Conservation (phyloP, 1,284 basidiomycete species). For the Sporisorium reilianum region DNA sequence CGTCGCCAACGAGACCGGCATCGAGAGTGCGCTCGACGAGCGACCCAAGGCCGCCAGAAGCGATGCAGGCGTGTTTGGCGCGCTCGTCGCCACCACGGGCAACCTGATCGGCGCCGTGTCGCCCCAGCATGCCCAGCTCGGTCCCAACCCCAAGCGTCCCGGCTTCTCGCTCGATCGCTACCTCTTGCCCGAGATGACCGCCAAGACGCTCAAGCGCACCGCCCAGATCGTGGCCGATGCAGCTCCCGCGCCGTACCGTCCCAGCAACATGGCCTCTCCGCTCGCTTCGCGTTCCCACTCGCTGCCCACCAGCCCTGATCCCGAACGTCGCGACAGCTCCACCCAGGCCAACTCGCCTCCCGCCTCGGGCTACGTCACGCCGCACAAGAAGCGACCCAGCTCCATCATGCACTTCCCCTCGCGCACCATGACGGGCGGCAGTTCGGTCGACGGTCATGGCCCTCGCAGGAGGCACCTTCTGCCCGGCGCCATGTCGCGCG, state of each 20-base stretch:
- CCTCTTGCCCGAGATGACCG: slow-evolving; percentile 68
- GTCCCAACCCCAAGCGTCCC: slow-evolving; percentile 77
- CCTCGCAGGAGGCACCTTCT: slow-evolving; percentile 26
- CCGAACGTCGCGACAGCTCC: slow-evolving; percentile 37
- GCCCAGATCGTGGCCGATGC: slow-evolving; percentile 67
- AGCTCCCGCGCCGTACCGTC: slow-evolving; percentile 50
- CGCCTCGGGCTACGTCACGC: slow-evolving; percentile 37
- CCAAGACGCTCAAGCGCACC: slow-evolving; percentile 65
- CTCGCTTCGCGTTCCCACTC: slow-evolving; percentile 44
- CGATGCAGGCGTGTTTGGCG: slow-evolving; percentile 79
- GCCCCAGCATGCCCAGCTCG: slow-evolving; percentile 71
- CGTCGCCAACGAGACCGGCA: slow-evolving; percentile 62
- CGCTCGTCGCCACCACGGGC: slow-evolving; percentile 79
- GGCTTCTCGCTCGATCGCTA: slow-evolving; percentile 79
- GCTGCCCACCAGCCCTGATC: slow-evolving; percentile 37
- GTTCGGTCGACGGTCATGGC: slow-evolving; percentile 28
- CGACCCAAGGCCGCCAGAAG: slow-evolving; percentile 74
- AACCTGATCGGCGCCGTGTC: slow-evolving; percentile 71
- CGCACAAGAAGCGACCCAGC: slow-evolving; percentile 41
- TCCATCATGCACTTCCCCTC: slow-evolving; percentile 52
- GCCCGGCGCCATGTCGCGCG: slow-evolving; percentile 37
- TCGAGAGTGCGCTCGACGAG: slow-evolving; percentile 65
- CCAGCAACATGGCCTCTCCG: slow-evolving; percentile 38
- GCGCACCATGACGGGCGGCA: slow-evolving; percentile 45
- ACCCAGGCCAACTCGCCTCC: slow-evolving; percentile 44